Percentiles rank a stretch among this genome's conserved stretches.
phyloP scores from a whole-genome alignment of 352 stramenopile species.

The Phytophthora capsici region DNA sequence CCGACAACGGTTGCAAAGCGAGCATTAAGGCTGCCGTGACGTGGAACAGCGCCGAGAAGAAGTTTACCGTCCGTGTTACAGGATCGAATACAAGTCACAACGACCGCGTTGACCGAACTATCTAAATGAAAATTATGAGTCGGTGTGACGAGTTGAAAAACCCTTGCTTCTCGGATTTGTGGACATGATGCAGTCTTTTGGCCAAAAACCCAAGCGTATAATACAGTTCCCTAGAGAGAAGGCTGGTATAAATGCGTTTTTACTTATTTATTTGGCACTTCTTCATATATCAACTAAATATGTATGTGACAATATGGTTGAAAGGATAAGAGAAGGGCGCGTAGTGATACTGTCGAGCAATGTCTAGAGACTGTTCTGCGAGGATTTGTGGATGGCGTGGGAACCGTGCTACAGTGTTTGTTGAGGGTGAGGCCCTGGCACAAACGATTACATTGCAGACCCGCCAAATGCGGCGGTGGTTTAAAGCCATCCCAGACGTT shows the following conservation, averaged over 20 bases:
- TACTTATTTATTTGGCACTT: too few relatives aligned
- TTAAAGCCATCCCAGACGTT: not conserved
- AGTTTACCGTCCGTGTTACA: constrained; percentile 7
- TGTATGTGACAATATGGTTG: constrained; percentile 11
- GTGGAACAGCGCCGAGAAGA: not conserved
- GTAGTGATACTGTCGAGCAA: not conserved
- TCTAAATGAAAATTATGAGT: constrained; percentile 3
- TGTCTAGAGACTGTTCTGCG: not conserved
- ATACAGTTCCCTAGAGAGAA: constrained; percentile 11
- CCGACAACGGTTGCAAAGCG: too few relatives aligned
- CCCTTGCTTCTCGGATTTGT: not conserved
- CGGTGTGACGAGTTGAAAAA: constrained; percentile 2
- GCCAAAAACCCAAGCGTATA: constrained; percentile 3
- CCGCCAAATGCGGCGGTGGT: not conserved
- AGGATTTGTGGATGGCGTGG: not conserved
- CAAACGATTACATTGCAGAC: not conserved
- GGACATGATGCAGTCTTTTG: constrained; percentile 7
- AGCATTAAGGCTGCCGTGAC: constrained; percentile 8
- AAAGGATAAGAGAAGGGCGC: not conserved
- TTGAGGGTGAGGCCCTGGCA: not conserved
- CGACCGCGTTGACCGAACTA: not conserved
- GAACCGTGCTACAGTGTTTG: constrained; percentile 5
- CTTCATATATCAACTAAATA: too few relatives aligned
- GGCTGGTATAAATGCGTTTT: too few relatives aligned
- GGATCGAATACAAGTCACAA: constrained; percentile 6